Evolutionary conservation across 1,139 yeast genomes (phyloP), one percentile per base, ranked within the genome.

Genomic region (Kodamaea arcana): DNA sequence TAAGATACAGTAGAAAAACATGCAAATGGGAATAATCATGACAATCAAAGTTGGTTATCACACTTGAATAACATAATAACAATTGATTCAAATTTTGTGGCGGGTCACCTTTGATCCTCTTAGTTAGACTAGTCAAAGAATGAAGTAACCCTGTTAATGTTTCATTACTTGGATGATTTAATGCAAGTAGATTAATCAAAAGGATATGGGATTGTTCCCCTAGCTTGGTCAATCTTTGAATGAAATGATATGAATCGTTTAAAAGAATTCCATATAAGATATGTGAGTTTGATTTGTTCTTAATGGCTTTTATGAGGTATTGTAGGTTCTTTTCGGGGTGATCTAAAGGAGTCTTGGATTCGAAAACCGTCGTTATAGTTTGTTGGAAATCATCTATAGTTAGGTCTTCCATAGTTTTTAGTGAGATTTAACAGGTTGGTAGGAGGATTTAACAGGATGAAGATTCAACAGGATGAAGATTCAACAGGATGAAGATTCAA

Each of bases 1-100:
- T n/a, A n/a, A n/a, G n/a, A n/a, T n/a, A n/a, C n/a, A n/a, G n/a
- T n/a, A n/a, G n/a, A n/a, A n/a, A n/a, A n/a, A n/a, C n/a, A 8
- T 48, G 48, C 12, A 62, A 31, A 39, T 62, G 66, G 15, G 49
- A 48, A 7, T 54, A 51, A 30, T 48, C 47, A 4, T 38, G 30
- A 4, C 47, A 29, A 3, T 51, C 45, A 28, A 58, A 58, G 29
- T 49, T 50, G 3, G 55, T 37, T 0, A 50, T 32, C 12, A 59
- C 26, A 4, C 43, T 34, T 16, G 55, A 42, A 32, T 57, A 58
- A 17, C 23, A 18, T 14, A 27, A 26, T n/a, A 24, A 24, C 10
- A 24, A 14, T 14, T 11, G 26, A 12, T 24, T 24, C 6, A n/a
- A 6, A n/a, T 24, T 7, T 6, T 6, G 10, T 8, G 26, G 10